Percentiles rank a stretch among this genome's conserved stretches.
phyloP scores from a whole-genome alignment of 768 basidiomycete genomes.

The Fibroporia radiculosa region DNA sequence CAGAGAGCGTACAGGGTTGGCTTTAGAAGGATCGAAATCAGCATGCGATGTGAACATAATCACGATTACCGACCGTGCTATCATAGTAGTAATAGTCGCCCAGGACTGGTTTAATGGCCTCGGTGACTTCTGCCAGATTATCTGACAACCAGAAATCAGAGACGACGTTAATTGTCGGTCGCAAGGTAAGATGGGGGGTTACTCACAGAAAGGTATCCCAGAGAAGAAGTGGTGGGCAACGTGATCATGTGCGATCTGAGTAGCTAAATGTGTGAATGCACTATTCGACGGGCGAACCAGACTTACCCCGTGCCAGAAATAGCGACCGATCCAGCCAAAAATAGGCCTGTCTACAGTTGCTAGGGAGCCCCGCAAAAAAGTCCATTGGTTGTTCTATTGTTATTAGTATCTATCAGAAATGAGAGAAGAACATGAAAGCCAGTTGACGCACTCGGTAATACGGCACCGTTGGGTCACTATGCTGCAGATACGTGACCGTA shows the following conservation, averaged over 20 bases:
- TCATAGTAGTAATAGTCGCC: constrained; percentile 24
- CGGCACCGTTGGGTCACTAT: constrained; percentile 20
- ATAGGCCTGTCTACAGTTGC: constrained; percentile 26
- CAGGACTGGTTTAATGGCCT: constrained; percentile 22
- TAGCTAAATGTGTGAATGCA: not conserved
- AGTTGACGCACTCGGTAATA: constrained; percentile 14
- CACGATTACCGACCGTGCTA: constrained; percentile 13
- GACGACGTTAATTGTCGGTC: not conserved
- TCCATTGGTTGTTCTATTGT: constrained; percentile 18
- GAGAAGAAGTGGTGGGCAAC: constrained; percentile 27
- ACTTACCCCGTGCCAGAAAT: constrained; percentile 24
- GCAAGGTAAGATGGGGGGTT: not conserved
- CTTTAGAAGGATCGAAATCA: not conserved
- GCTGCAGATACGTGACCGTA: constrained; percentile 21
- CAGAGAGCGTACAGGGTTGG: constrained; percentile 22
- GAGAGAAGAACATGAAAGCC: too few species aligned
- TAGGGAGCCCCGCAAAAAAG: constrained; percentile 22
- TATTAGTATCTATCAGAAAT: not conserved
- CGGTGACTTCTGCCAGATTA: constrained; percentile 22
- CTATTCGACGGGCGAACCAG: not conserved
- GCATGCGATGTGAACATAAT: not conserved
- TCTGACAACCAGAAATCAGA: constrained; percentile 11
- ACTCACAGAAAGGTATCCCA: constrained; percentile 15
- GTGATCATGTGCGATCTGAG: constrained; percentile 25
- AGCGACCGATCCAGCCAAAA: constrained; percentile 24